These are phyloP conservation scores for Penicillium steckii DNA, from an alignment of 495 filamentous ascomycete species.

Conservation along the genomic window DNA sequence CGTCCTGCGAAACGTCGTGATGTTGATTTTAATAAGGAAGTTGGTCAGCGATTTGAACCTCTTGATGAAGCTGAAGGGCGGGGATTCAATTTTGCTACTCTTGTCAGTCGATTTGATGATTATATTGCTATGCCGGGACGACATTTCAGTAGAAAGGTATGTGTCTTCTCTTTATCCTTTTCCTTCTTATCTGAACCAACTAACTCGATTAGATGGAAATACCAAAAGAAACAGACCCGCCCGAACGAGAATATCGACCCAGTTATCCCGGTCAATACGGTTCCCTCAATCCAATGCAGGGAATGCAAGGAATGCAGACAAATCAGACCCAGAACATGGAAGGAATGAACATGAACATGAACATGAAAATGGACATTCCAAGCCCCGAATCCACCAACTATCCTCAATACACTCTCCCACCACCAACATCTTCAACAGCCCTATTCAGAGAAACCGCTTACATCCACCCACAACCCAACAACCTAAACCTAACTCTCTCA, in stretches of 20 bases:
- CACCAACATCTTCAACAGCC: no score
- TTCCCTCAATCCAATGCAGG: constrained; percentile 3
- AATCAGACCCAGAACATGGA: background rate
- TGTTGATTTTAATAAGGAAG: constrained; percentile 34
- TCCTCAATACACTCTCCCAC: background rate
- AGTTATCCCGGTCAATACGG: constrained; percentile 15
- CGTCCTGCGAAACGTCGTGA: constrained; percentile 23
- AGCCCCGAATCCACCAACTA: background rate
- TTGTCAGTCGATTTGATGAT: constrained; percentile 40
- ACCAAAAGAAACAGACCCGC: constrained; percentile 5
- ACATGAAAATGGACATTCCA: background rate
- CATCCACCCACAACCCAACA: background rate
- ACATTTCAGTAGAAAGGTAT: constrained; percentile 30
- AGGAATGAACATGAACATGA: background rate
- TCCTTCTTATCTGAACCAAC: no score
- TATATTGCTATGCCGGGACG: constrained; percentile 45
- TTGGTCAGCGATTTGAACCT: constrained; percentile 42
- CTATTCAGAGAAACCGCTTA: no score
- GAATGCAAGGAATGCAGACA: background rate
- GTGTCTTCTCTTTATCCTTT: background rate
- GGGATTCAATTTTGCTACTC: constrained; percentile 42
- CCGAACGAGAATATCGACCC: background rate
- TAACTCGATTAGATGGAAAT: constrained; percentile 12
- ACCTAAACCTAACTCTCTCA: background rate
- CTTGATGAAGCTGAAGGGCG: constrained; percentile 10